Base-by-base conservation (phyloP, 1,284 basidiomycete species). In the Cystobasidium slooffiae region DNA sequence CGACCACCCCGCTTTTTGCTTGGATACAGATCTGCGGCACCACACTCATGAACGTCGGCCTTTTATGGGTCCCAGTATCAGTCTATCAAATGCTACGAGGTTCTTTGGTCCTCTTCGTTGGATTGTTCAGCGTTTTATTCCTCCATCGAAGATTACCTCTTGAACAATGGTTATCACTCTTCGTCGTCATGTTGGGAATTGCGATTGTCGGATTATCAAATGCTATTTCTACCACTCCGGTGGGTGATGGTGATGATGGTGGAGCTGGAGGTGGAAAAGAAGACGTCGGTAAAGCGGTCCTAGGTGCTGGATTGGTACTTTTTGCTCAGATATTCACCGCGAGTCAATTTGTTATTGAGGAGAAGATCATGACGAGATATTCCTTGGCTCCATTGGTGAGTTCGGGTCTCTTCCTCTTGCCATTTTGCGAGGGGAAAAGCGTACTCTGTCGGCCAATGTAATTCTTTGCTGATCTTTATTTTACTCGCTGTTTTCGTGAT, bases 81-180 rank as follows among this genome's bases (percentile, higher is more conserved):
- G 81, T 83, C 62, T 82, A 81, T 76, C 96, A 96, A 84, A 98
- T 98, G 96, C 93, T 92, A 52, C 89, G 97, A 77, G 97, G 97
- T 53, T 93, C 95, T 14, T 88, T 99, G 72, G 96, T 99, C 67
- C 88, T 99, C 67, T 99, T 97, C 85, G 97, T 99, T 76, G 97
- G 94, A 49, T 82, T 94, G 70, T 88, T 98, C 78, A 93, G 91
- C 68, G 94, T 99, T 80, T 83, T 95, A 77, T 99, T 99, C 86
- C 88, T 99, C 73, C 88, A 88, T 70, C 88, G 94, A 77, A 86
- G 86, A 74, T 87, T 93, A 75, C 75, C 80, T 78, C 12, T 83
- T 81, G 74, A 78, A 62, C 86, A 88, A 77, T 99, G 97, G 96
- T 79, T 92, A 18, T 91, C 94, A 20, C 88, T 99, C 68, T 82